These are phyloP conservation scores for Albatrellus ellisii DNA, from an alignment of 768 basidiomycete genomes.

Conservation along the genomic window DNA sequence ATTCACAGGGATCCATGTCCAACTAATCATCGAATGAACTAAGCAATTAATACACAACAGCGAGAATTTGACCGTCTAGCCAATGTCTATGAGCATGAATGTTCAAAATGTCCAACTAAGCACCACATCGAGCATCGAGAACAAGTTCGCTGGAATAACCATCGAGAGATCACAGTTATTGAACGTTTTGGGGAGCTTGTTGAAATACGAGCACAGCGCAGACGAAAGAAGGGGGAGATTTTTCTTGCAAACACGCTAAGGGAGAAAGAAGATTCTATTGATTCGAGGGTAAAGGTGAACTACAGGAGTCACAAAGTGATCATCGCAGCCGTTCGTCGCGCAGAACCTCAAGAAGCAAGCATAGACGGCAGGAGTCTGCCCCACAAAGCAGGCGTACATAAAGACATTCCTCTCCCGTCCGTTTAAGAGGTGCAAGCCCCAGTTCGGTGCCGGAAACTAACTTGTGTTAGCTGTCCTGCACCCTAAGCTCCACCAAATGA, in stretches of 20 bases:
- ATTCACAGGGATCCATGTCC: constrained; percentile 43
- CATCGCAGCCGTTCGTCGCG: constrained; percentile 62
- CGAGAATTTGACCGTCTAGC: constrained; percentile 59
- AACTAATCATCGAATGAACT: neutral
- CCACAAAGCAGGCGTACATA: too few species aligned
- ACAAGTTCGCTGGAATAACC: constrained; percentile 25
- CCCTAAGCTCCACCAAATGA: too few species aligned
- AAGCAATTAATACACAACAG: constrained; percentile 23
- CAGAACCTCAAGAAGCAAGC: constrained; percentile 53
- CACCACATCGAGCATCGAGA: constrained; percentile 36
- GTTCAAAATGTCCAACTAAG: constrained; percentile 55
- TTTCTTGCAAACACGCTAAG: constrained; percentile 8
- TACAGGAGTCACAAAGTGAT: constrained; percentile 85
- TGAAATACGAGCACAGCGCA: constrained; percentile 49
- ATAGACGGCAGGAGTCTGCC: too few species aligned
- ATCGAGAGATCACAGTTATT: constrained; percentile 62
- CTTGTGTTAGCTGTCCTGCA: too few species aligned
- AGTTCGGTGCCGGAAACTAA: too few species aligned
- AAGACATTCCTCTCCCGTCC: too few species aligned
- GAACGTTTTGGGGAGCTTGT: constrained; percentile 53
- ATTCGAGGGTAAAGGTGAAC: constrained; percentile 66
- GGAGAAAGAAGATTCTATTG: constrained; percentile 15
- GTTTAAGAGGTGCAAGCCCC: too few species aligned
- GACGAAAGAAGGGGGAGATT: constrained; percentile 27
- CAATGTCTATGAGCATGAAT: constrained; percentile 31